These are phyloP conservation scores for Lunularia cruciata DNA, from an alignment of 225 moss, liverwort and hornwort genomes.

Conservation along the genomic window DNA sequence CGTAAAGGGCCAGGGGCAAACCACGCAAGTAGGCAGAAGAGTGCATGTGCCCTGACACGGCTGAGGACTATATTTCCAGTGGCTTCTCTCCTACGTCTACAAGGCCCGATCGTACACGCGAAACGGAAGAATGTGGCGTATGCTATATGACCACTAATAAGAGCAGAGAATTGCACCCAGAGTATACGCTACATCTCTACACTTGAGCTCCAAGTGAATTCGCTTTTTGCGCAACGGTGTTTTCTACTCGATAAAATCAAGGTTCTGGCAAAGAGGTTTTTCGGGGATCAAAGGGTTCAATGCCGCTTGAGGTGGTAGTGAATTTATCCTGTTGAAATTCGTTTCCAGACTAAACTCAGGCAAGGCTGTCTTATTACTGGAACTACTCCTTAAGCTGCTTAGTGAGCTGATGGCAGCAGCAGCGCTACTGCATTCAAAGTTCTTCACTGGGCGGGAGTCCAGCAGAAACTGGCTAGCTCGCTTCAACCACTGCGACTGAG, in stretches of 20 bases:
- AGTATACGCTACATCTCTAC: background rate
- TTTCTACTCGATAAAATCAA: background rate
- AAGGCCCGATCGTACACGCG: background rate
- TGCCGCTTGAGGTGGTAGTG: too few relatives aligned
- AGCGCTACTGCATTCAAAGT: background rate
- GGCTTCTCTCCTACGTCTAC: background rate
- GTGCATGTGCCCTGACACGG: conserved; percentile 36
- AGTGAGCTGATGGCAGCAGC: background rate
- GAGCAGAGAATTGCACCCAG: background rate
- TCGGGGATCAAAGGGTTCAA: background rate
- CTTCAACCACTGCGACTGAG: background rate
- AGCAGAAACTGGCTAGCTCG: background rate
- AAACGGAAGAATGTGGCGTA: background rate
- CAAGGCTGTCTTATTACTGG: too few relatives aligned
- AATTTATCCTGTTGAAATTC: background rate
- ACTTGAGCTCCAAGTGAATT: background rate
- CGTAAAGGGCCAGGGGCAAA: conserved; percentile 9
- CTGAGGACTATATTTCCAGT: background rate
- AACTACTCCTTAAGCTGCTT: background rate
- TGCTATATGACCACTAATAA: background rate
- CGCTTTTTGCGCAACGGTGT: too few relatives aligned
- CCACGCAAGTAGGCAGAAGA: conserved; percentile 27
- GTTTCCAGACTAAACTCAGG: background rate
- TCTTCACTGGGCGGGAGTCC: background rate
- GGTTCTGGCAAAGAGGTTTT: background rate